Evolutionary conservation across 164 flowering plant genomes (phyloP).

Genomic region (Aristolochia fimbriata): DNA sequence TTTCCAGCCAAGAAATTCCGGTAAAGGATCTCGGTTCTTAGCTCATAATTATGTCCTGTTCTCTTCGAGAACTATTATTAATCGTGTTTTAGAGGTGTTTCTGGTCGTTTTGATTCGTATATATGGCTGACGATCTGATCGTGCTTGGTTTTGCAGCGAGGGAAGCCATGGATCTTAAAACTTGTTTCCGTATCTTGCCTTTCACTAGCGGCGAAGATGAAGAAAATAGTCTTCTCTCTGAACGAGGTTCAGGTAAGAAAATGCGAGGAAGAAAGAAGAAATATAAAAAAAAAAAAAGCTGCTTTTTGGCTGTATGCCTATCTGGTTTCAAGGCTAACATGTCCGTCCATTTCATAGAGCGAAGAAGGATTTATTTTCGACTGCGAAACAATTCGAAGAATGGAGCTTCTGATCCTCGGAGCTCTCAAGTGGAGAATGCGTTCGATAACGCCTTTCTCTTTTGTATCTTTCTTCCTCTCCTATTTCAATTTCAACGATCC

Average conservation of each 20-base stretch:
- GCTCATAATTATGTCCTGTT: background rate
- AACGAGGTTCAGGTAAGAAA: constrained; percentile 39
- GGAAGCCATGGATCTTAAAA: constrained; percentile 45
- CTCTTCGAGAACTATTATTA: too few species aligned
- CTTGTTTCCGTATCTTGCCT: constrained; percentile 42
- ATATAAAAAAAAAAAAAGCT: background rate
- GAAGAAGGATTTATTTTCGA: constrained; percentile 47
- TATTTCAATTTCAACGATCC: constrained; percentile 35
- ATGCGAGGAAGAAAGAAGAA: background rate
- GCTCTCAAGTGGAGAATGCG: constrained; percentile 73
- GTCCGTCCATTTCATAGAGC: constrained; percentile 14
- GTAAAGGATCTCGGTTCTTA: constrained; percentile 19
- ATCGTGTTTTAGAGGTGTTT: background rate
- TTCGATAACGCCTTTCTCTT: constrained; percentile 62
- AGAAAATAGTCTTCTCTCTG: constrained; percentile 23
- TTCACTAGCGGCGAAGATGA: constrained; percentile 64
- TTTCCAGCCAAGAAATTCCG: constrained; percentile 35
- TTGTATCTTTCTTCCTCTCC: constrained; percentile 40
- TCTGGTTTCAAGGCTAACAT: background rate
- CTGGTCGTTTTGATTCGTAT: background rate
- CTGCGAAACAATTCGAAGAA: constrained; percentile 31
- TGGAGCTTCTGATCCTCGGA: constrained; percentile 52
- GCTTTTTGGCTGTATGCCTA: background rate
- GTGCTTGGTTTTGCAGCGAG: constrained; percentile 28
- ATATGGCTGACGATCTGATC: constrained; percentile 2